Percentiles rank a stretch among this genome's conserved stretches.
Conservation (phyloP, 2,329 filamentous ascomycete genomes). For the Colletotrichum limetticola region DNA sequence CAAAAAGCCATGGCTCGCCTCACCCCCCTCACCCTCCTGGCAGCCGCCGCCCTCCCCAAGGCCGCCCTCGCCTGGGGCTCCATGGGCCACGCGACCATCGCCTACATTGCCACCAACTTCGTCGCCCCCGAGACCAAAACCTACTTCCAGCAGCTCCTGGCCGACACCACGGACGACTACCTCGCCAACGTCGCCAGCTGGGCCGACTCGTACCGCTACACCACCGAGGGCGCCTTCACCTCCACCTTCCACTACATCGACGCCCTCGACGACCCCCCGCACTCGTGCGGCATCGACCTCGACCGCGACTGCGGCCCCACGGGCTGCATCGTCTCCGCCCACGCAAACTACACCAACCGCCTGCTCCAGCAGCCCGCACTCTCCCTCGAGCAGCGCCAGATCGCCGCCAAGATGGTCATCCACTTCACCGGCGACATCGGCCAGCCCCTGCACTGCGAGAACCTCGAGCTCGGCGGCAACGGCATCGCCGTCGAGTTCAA, state of each 20-base stretch:
- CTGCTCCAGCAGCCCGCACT: slow-evolving; percentile 56
- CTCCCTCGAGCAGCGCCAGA: slow-evolving; percentile 35
- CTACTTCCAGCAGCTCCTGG: slow-evolving; percentile 43
- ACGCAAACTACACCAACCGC: slow-evolving; percentile 39
- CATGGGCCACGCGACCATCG: slow-evolving; percentile 64
- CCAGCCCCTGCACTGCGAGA: slow-evolving; percentile 37
- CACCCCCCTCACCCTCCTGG: slow-evolving; percentile 37
- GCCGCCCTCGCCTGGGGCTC: slow-evolving; percentile 50
- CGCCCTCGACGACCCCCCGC: slow-evolving; percentile 34
- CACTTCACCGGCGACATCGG: slow-evolving; percentile 36
- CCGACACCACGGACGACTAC: slow-evolving; percentile 55
- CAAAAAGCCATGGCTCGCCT: slow-evolving; percentile 39
- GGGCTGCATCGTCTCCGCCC: slow-evolving; percentile 35
- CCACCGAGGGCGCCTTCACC: slow-evolving; percentile 37
- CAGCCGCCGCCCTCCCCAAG: slow-evolving; percentile 34
- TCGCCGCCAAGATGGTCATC: slow-evolving; percentile 37
- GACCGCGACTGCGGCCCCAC: slow-evolving; percentile 35
- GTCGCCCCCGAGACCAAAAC: slow-evolving; percentile 50
- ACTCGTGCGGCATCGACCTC: slow-evolving; percentile 34
- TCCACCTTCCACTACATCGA: slow-evolving; percentile 36
- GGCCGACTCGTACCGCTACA: slow-evolving; percentile 37
- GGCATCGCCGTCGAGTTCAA: slow-evolving; percentile 63
- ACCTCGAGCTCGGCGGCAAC: slow-evolving; percentile 35
- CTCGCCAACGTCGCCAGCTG: slow-evolving; percentile 57
- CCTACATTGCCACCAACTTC: slow-evolving; percentile 62